Percentiles rank a stretch among this genome's conserved stretches.
These are phyloP conservation scores for Arthrobotrys conoides DNA, from an alignment of 2,329 filamentous ascomycete genomes.

Conservation along the genomic window DNA sequence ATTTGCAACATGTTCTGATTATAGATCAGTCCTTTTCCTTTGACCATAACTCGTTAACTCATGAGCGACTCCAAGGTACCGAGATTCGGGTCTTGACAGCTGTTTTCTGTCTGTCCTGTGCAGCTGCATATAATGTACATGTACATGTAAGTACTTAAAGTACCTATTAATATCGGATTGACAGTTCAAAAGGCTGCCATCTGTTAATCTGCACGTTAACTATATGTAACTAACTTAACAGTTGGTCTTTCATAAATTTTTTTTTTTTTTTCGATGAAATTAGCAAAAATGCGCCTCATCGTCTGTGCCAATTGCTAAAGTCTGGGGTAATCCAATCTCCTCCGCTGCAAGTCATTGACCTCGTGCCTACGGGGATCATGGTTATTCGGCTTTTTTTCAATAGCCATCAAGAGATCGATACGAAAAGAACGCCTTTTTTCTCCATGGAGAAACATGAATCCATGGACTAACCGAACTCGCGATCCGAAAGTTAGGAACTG, in stretches of 20 bases:
- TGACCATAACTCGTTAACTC: neutral
- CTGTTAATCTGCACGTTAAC: neutral
- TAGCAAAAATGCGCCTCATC: conserved; percentile 39
- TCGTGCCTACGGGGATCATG: conserved; percentile 51
- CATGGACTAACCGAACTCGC: conserved; percentile 6
- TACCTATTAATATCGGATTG: conserved; percentile 44
- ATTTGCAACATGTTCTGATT: conserved; percentile 11
- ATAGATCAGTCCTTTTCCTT: conserved; percentile 18
- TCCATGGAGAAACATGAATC: neutral
- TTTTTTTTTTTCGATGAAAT: conserved; percentile 33
- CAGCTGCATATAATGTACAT: too few relatives aligned
- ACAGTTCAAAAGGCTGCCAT: neutral
- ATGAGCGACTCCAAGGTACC: neutral
- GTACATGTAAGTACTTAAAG: neutral
- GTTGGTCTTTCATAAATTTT: neutral
- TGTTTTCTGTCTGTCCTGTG: neutral
- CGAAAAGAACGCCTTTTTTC: neutral
- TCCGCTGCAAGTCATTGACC: conserved; percentile 59
- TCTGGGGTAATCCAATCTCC: conserved; percentile 47
- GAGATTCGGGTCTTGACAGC: neutral
- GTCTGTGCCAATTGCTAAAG: conserved; percentile 41
- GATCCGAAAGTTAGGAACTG: conserved; percentile 36
- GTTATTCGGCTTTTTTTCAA: conserved; percentile 41
- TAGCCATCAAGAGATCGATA: conserved; percentile 30
- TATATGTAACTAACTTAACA: too few relatives aligned